These are phyloP conservation scores for Ciborinia camelliae DNA, from an alignment of 2,329 filamentous ascomycete genomes.

Conservation along the genomic window DNA sequence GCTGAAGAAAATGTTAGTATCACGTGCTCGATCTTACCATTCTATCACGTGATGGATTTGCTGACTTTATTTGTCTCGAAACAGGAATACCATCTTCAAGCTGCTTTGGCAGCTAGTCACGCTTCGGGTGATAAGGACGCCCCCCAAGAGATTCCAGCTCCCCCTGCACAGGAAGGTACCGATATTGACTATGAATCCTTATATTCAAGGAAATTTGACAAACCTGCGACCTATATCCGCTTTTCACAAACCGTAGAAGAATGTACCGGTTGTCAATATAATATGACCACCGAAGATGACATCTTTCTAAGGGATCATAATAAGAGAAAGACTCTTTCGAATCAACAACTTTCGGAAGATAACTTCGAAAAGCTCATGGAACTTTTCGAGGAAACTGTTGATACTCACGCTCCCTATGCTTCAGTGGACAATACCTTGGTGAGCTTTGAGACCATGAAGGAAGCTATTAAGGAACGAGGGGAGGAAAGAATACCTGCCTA, in stretches of 20 bases:
- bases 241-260: conserved; percentile 98
- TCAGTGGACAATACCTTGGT: conserved; percentile 85
- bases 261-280: conserved; percentile 84
- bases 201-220: conserved; percentile 74
- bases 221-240: conserved; percentile 90
- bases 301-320: conserved; percentile 82
- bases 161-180: conserved; percentile 58
- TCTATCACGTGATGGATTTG: conserved; percentile 26
- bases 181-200: conserved; percentile 82
- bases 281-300: conserved; percentile 90
- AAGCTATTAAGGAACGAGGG: conserved; percentile 53
- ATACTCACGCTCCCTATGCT: conserved; percentile 81
- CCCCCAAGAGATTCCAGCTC: conserved; percentile 54
- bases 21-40: conserved; percentile 24
- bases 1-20: conserved; percentile 91
- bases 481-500: conserved; percentile 49
- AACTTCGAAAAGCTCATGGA: conserved; percentile 93
- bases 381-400: conserved; percentile 85
- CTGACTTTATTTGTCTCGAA: conserved; percentile 9
- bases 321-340: conserved; percentile 59
- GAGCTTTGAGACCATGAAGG: conserved; percentile 71
- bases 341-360: conserved; percentile 74
- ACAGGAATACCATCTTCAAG: conserved; percentile 40
- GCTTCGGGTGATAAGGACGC: conserved; percentile 31
- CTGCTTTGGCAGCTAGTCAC: conserved; percentile 32